Evolutionary conservation across 257 asterid genomes (phyloP).

Genomic region (Ilex asprella): DNA sequence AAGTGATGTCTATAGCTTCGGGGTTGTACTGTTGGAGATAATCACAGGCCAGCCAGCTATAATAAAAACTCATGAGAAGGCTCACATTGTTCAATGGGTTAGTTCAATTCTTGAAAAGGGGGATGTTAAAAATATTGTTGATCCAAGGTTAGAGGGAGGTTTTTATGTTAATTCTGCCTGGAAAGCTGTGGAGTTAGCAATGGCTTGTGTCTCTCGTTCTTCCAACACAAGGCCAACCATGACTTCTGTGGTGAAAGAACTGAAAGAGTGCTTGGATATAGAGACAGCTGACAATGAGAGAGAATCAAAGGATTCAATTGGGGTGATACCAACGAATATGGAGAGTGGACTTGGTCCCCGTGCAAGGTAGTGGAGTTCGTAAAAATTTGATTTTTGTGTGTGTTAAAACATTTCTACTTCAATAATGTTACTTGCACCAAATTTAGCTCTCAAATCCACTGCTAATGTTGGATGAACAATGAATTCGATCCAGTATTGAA

Average conservation of each 20-base stretch:
- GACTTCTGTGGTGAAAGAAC: slow-evolving; percentile 25
- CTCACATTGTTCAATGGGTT: slow-evolving; percentile 27
- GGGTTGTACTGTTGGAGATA: slow-evolving; percentile 32
- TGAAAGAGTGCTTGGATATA: slow-evolving; percentile 19
- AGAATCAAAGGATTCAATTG: background rate
- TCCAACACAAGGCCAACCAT: slow-evolving; percentile 25
- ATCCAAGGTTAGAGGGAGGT: slow-evolving; percentile 20
- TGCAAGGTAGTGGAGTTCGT: too few relatives aligned
- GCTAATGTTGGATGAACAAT: too few relatives aligned
- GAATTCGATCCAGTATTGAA: too few relatives aligned
- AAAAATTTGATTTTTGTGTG: too few relatives aligned
- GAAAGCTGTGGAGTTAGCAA: slow-evolving; percentile 35
- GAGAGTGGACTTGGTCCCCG: background rate
- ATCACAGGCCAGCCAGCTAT: slow-evolving; percentile 24
- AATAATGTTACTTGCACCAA: too few relatives aligned
- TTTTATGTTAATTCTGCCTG: slow-evolving; percentile 15
- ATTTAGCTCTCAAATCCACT: too few relatives aligned
- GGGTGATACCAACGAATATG: background rate
- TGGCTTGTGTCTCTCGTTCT: slow-evolving; percentile 23
- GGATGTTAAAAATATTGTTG: slow-evolving; percentile 24
- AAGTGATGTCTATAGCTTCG: slow-evolving; percentile 34
- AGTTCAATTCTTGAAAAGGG: slow-evolving; percentile 6
- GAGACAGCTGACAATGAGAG: background rate
- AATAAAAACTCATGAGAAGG: background rate
- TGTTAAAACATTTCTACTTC: too few relatives aligned